Evolutionary conservation across 805 yeast genomes (phyloP).

Genomic region (Kodamaea kaohsiungensis): DNA sequence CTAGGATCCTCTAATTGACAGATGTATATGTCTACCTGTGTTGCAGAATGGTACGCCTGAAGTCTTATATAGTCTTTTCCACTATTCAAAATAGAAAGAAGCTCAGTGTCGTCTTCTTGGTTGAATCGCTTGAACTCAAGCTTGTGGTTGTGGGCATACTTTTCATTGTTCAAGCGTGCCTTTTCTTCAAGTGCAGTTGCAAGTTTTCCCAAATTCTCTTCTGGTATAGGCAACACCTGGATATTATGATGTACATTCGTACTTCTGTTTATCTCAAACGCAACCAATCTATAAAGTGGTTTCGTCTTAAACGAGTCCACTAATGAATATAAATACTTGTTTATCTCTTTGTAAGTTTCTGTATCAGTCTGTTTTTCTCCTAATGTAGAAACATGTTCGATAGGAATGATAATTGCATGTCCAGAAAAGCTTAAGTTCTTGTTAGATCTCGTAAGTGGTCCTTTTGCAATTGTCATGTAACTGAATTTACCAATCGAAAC

Average conservation of each 20-base stretch:
- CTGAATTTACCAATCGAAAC: constrained; percentile 67
- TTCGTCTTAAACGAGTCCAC: constrained; percentile 46
- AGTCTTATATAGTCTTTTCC: constrained; percentile 40
- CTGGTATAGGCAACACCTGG: constrained; percentile 73
- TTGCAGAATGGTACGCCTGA: constrained; percentile 25
- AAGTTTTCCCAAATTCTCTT: constrained; percentile 44
- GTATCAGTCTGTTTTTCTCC: constrained; percentile 35
- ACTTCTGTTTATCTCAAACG: constrained; percentile 67
- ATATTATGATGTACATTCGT: constrained; percentile 73
- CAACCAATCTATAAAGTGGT: constrained; percentile 52
- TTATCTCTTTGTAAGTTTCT: constrained; percentile 42
- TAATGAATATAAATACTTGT: constrained; percentile 48
- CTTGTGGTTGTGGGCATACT: constrained; percentile 41
- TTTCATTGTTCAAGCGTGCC: constrained; percentile 46
- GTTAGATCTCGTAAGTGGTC: constrained; percentile 67
- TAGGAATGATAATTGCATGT: constrained; percentile 78
- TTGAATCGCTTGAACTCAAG: constrained; percentile 42
- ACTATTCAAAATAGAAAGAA: constrained; percentile 22
- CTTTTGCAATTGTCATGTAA: constrained; percentile 80
- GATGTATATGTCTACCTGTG: constrained; percentile 14
- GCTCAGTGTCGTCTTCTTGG: constrained; percentile 19
- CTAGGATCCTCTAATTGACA: constrained; percentile 23
- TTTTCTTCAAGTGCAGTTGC: constrained; percentile 47
- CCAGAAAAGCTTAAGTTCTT: constrained; percentile 63
- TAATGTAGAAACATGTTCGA: constrained; percentile 61